phyloP scores from a whole-genome alignment of 257 asterid genomes.

The Solanum pimpinellifolium region DNA sequence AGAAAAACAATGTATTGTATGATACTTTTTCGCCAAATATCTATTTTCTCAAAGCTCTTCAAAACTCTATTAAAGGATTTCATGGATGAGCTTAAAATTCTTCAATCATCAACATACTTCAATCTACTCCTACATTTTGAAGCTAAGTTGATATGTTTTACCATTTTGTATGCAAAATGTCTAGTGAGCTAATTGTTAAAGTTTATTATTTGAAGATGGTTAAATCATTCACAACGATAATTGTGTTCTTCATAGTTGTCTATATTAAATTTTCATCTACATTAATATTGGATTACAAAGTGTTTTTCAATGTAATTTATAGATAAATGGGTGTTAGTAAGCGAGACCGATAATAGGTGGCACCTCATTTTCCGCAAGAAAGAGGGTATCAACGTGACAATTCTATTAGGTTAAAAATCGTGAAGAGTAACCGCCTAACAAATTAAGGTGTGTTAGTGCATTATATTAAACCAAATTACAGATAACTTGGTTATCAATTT shows the following conservation, averaged over 20 bases:
- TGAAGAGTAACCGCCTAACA: too few relatives aligned
- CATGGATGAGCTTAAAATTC: too few relatives aligned
- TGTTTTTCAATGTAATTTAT: not conserved
- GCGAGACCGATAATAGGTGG: not conserved
- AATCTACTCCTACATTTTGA: not conserved
- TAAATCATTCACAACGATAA: not conserved
- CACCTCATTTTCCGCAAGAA: not conserved
- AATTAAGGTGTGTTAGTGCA: not conserved
- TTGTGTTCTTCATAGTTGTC: not conserved
- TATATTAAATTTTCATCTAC: too few relatives aligned
- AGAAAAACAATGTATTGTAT: not conserved
- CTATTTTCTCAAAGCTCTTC: not conserved
- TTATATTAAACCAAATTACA: too few relatives aligned
- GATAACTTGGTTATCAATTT: too few relatives aligned
- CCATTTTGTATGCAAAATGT: not conserved
- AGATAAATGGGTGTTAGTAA: not conserved
- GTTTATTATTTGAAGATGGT: not conserved
- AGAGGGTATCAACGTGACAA: not conserved
- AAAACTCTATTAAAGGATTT: not conserved
- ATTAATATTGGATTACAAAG: not conserved
- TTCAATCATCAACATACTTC: not conserved
- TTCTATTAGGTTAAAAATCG: not conserved
- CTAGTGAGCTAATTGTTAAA: not conserved
- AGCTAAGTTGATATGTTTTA: not conserved
- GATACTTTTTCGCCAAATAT: not conserved